Base-by-base conservation (phyloP, 768 basidiomycete species). In the Coprinopsis sp. region DNA sequence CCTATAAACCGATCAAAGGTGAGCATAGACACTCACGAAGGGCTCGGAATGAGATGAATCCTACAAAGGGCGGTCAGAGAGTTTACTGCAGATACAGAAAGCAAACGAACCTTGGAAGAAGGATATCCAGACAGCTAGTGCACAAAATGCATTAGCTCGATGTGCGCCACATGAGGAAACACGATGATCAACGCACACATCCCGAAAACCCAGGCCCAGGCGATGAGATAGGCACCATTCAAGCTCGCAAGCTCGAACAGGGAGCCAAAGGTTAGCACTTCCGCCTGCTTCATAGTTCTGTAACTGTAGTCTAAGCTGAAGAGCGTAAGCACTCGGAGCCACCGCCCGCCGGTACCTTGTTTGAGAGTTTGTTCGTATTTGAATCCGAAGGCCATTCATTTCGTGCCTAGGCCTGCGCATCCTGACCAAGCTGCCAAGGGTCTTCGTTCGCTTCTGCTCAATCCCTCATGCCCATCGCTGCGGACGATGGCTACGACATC, bases 131-230 rank as follows among this genome's bases (percentile, higher is more conserved):
- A 86, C 45, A 24, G 72, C 72, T 74, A 37, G 21, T 18, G 38
- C n/a, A 39, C 12, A 29, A 41, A 16, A 22, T 33, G 18, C n/a
- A 50, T 19, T 11, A 21, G 18, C 21, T 5, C 7, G 24, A 10
- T 14, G 12, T 28, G 5, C 4, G 21, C 12, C n/a, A 27, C 23
- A 29, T 1, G 23, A 11, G 43, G 18, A 1, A n/a, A n/a, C n/a
- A n/a, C n/a, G n/a, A n/a, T 24, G 21, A 25, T 8, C 25, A 16
- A 74, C 79, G 64, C 59, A 82, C 83, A 80, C 84, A 82, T 83
- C 49, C 84, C 84, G 62, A 79, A 80, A 23, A 83, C 60, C 76
- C 78, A 82, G 10, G 69, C 69, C 64, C 79, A 84, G n/a, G 68
- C 75, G 22, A 82, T 50, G 22, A 78, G 58, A 51, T 84, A 83